Percentiles rank a stretch among this genome's conserved stretches.
phyloP scores from a whole-genome alignment of 768 basidiomycete species.

The Lentinus brumalis region DNA sequence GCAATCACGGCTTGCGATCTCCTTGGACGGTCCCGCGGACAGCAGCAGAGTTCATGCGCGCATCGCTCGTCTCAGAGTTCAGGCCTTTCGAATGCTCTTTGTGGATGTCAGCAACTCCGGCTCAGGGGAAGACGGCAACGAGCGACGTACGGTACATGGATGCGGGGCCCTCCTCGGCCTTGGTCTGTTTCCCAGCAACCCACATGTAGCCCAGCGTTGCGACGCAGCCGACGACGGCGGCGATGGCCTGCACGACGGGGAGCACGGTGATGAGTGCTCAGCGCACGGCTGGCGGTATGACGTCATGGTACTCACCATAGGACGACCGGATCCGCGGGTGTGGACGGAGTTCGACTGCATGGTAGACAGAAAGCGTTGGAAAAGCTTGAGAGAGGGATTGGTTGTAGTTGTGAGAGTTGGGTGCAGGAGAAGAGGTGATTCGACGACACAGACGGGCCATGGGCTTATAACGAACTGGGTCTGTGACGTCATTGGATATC shows the following conservation, averaged over 20 bases:
- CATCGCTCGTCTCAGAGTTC: constrained; percentile 7
- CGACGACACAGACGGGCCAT: no score
- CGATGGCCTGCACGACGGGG: neutral
- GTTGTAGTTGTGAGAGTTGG: no score
- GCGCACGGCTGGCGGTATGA: neutral
- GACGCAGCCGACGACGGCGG: constrained; percentile 3
- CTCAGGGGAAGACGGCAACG: neutral
- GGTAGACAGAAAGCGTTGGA: neutral
- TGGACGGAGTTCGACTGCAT: neutral
- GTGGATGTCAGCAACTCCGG: neutral
- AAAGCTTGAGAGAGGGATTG: neutral
- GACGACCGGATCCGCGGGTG: constrained; percentile 1
- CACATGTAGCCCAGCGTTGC: constrained; percentile 22
- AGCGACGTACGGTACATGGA: constrained; percentile 20
- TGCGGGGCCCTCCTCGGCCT: constrained; percentile 21
- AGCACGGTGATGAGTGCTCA: neutral
- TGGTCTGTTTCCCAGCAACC: constrained; percentile 19
- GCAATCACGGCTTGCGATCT: constrained; percentile 14
- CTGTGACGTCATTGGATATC: no score
- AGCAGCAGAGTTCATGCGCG: constrained; percentile 9
- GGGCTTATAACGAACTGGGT: no score
- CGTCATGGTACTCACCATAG: neutral
- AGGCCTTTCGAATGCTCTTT: constrained; percentile 16
- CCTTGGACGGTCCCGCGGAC: constrained; percentile 20
- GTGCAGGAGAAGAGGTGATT: no score